These are phyloP conservation scores for Phytophthora parvispora DNA, from an alignment of 352 stramenopile species.

Conservation along the genomic window DNA sequence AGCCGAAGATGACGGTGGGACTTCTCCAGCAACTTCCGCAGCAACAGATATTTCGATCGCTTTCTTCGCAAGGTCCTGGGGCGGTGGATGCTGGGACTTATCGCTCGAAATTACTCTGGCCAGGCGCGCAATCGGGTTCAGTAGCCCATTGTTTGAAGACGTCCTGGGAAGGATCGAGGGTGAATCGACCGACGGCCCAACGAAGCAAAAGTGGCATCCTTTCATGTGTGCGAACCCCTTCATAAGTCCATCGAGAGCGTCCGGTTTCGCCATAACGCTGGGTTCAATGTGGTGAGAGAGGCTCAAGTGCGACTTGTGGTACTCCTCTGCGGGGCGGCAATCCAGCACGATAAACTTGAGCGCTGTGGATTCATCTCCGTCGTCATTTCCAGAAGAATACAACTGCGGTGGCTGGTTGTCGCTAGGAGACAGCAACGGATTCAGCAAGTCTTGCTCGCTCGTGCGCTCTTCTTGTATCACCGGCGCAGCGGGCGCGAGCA, in stretches of 20 bases:
- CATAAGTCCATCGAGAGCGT: constrained; percentile 79
- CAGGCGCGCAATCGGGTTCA: constrained; percentile 68
- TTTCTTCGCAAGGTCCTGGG: constrained; percentile 30
- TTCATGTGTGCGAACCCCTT: constrained; percentile 90
- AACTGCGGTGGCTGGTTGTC: constrained; percentile 12
- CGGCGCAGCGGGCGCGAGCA: constrained; percentile 3
- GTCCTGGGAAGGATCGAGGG: constrained; percentile 29
- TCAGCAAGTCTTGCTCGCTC: constrained; percentile 25
- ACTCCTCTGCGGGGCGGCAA: constrained; percentile 80
- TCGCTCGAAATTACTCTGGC: constrained; percentile 72
- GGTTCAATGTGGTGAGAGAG: constrained; percentile 91
- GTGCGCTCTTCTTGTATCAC: constrained; percentile 11
- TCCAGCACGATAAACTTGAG: constrained; percentile 86
- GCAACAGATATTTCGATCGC: constrained; percentile 14
- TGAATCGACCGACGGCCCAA: constrained; percentile 65
- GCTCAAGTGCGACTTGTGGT: constrained; percentile 82
- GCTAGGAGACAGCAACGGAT: constrained; percentile 46
- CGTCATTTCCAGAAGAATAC: constrained; percentile 25
- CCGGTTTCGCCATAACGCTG: constrained; percentile 73
- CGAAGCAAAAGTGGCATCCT: constrained; percentile 92
- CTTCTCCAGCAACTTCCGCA: constrained; percentile 12
- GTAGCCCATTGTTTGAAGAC: constrained; percentile 41
- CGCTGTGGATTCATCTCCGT: constrained; percentile 25
- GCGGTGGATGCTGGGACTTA: constrained; percentile 27
- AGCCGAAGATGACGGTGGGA: neutral